A percentile compares a stretch with the other conserved stretches of the same genome.
Evolutionary conservation across 1,284 basidiomycete genomes (phyloP).

Genomic region (Tilletiopsis washingtonensis): DNA sequence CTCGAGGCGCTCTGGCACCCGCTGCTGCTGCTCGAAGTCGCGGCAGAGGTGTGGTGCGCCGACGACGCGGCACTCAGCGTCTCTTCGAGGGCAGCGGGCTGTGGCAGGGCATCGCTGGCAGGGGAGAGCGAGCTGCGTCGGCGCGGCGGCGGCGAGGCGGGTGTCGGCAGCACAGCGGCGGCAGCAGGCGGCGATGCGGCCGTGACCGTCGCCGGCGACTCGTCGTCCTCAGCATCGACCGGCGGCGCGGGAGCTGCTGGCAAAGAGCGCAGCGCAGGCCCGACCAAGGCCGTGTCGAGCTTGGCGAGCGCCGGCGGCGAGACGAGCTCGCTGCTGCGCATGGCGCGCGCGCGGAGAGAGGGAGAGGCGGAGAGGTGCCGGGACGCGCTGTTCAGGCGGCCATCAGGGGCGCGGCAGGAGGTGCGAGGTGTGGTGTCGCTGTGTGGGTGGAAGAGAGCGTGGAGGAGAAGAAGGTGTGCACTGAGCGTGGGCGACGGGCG

Average conservation of each 20-base stretch:
- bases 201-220: not conserved
- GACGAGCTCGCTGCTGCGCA: too few relatives aligned
- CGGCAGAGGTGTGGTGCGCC: not conserved
- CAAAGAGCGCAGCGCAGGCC: not conserved
- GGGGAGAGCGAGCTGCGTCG: not conserved
- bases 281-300: not conserved
- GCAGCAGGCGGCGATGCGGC: not conserved
- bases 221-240: too few relatives aligned
- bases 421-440: too few relatives aligned
- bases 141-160: too few relatives aligned
- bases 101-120: not conserved
- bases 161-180: not conserved
- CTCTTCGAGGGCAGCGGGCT: not conserved
- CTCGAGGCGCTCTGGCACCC: not conserved
- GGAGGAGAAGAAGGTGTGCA: too few relatives aligned
- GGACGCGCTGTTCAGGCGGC: too few relatives aligned
- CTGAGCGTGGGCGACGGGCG: too few relatives aligned
- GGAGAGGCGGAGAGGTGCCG: too few relatives aligned
- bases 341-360: too few relatives aligned
- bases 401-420: too few relatives aligned
- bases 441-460: too few relatives aligned
- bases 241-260: not conserved
- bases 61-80: not conserved
- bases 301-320: too few relatives aligned
- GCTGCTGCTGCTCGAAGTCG: not conserved